Conservation (phyloP, 257 asterid genomes). For the Przewalskia tangutica region DNA sequence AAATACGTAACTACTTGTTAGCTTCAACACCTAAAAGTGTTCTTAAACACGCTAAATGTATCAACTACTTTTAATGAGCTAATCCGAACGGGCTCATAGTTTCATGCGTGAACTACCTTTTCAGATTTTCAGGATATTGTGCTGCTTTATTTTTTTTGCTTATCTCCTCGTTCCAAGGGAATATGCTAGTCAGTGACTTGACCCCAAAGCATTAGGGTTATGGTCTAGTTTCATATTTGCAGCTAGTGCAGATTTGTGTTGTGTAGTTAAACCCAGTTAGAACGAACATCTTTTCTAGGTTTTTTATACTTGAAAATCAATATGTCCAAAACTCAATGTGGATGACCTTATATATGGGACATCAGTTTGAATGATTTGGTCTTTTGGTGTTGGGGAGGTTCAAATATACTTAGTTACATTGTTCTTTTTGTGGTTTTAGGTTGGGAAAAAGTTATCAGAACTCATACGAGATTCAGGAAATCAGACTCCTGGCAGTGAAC, state of each 20-base stretch:
- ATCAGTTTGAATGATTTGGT: background rate
- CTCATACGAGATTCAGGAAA: conserved; percentile 93
- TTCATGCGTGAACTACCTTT: background rate
- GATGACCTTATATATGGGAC: background rate
- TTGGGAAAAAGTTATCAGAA: conserved; percentile 82
- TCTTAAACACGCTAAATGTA: background rate
- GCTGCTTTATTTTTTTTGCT: background rate
- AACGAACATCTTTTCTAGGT: background rate
- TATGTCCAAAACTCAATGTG: background rate
- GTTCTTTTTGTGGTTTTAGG: conserved; percentile 36
- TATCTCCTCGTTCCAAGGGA: background rate
- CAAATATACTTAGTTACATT: background rate
- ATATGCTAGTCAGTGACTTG: background rate
- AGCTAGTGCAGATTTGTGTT: background rate
- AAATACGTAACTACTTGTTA: background rate
- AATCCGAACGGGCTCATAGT: background rate
- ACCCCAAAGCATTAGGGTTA: background rate
- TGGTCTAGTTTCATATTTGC: background rate
- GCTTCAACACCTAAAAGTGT: background rate
- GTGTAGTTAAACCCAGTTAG: background rate
- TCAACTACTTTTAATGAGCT: background rate
- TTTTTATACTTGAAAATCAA: background rate
- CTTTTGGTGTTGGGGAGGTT: background rate
- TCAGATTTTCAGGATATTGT: background rate
- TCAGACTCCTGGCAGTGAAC: conserved; percentile 75